A percentile compares a stretch with the other conserved stretches of the same genome.
Conservation (phyloP, 2,329 filamentous ascomycete genomes). For the Microcera coccophila region DNA sequence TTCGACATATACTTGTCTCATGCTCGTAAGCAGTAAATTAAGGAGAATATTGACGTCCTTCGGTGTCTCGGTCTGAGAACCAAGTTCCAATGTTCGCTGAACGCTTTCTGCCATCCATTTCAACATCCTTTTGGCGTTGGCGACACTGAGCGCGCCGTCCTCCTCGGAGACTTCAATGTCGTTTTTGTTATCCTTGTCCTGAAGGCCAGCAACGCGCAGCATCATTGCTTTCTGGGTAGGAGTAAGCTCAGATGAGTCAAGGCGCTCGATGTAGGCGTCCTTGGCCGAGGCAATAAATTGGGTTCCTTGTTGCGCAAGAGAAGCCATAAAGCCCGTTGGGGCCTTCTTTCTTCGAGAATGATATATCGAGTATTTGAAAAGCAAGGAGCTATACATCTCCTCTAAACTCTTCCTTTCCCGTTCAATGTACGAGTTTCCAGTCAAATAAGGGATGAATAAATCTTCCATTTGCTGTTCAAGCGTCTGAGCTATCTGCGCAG, state of each 20-base stretch:
- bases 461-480: conserved; percentile 73
- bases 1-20: conserved; percentile 78
- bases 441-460: conserved; percentile 67
- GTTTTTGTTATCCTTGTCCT: conserved; percentile 70
- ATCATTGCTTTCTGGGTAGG: conserved; percentile 87
- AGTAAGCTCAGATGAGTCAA: conserved; percentile 86
- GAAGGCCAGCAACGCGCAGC: conserved; percentile 79
- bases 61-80: conserved; percentile 79
- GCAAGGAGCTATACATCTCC: conserved; percentile 80
- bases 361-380: conserved; percentile 97
- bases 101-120: conserved; percentile 97
- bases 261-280: conserved; percentile 83
- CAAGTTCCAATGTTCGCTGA: conserved; percentile 85
- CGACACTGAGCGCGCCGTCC: conserved; percentile 76
- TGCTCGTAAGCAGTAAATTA: conserved; percentile 75
- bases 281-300: conserved; percentile 84
- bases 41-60: conserved; percentile 88
- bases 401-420: conserved; percentile 67
- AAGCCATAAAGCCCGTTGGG: conserved; percentile 87
- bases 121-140: conserved; percentile 96
- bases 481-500: conserved; percentile 76
- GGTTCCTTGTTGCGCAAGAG: conserved; percentile 82
- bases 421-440: conserved; percentile 67
- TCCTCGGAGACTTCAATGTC: conserved; percentile 89
- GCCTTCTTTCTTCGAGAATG: conserved; percentile 85